Base-by-base conservation (phyloP, 768 basidiomycete genomes). In the Mycena haematopus region DNA sequence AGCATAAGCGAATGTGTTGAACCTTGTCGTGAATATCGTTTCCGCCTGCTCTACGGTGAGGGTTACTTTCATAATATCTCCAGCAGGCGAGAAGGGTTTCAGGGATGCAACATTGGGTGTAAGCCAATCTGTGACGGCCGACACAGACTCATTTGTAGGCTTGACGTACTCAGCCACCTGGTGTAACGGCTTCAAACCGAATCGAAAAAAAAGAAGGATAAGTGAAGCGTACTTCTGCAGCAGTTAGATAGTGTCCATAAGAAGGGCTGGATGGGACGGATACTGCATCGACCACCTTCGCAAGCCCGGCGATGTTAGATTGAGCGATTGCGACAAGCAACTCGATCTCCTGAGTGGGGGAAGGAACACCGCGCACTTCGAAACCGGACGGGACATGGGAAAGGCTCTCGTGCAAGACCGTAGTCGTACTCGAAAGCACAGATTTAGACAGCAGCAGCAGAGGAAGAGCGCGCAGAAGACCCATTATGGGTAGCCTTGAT, bases 1-100 rank as follows among this genome's bases (percentile, higher is more conserved):
- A 21, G 58, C 35, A 52, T 40, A 36, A 21, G 38, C 42, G 58
- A 52, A 59, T 44, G 58, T 59, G 40, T 25, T 22, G 59, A 60
- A 60, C 52, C 24, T 60, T 11, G 59, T 60, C 31, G 53, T 54
- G 59, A 60, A 60, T 47, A 60, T 27, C 17, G 44, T 44, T 47
- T 60, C 59, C 10, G 59, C 59, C 52, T 60, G 59, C 59, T 35
- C 21, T n/a, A 60, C 52, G 52, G 52, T 60, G 59, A 60, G 52
- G 44, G 58, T 54, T 8, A 60, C 9, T 60, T 60, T 42, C 52
- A 60, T n/a, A 29, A 60, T 60, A 60, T 60, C 52, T 11, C 59
- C 59, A 31, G 59, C 59, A 33, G 59, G 59, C 35, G 59, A 60
- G 59, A 53, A 60, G 33, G 59, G 24, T 46, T 36, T 47, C 44